Conservation (phyloP, 2,329 filamentous ascomycete species). For the Hypoxylon sp. region DNA sequence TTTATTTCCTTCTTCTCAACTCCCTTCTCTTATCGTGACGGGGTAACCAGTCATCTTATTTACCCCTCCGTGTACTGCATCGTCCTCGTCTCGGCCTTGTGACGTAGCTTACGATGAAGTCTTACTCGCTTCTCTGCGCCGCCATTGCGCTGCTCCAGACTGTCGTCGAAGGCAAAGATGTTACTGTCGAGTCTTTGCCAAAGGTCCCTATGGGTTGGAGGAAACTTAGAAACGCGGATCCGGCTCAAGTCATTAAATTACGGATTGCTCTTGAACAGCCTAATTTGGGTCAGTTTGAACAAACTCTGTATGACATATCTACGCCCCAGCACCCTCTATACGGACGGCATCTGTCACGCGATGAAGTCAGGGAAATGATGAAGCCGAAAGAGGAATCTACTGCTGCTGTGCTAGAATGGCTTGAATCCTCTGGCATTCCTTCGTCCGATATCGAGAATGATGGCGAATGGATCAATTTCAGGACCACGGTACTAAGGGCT, state of each 20-base stretch:
- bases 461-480: conserved; percentile 71
- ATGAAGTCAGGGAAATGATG: conserved; percentile 62
- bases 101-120: conserved; percentile 43
- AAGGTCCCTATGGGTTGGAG: conserved; percentile 58
- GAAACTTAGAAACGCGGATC: conserved; percentile 54
- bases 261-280: conserved; percentile 66
- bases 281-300: conserved; percentile 67
- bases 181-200: conserved; percentile 57
- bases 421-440: conserved; percentile 65
- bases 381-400: conserved; percentile 59
- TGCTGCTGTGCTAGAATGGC: conserved; percentile 68
- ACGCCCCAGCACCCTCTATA: conserved; percentile 72
- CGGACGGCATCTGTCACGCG: conserved; percentile 73
- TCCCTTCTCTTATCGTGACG: conserved; percentile 22
- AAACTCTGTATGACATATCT: conserved; percentile 72
- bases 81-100: conserved; percentile 1
- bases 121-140: conserved; percentile 42
- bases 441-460: conserved; percentile 64
- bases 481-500: conserved; percentile 65
- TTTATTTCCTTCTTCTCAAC: conserved; percentile 18
- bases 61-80: background rate
- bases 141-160: conserved; percentile 44
- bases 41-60: conserved; percentile 27
- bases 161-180: conserved; percentile 43
- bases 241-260: conserved; percentile 61